Base-by-base conservation (phyloP, 495 filamentous ascomycete genomes). In the Aspergillus nanangensis region DNA sequence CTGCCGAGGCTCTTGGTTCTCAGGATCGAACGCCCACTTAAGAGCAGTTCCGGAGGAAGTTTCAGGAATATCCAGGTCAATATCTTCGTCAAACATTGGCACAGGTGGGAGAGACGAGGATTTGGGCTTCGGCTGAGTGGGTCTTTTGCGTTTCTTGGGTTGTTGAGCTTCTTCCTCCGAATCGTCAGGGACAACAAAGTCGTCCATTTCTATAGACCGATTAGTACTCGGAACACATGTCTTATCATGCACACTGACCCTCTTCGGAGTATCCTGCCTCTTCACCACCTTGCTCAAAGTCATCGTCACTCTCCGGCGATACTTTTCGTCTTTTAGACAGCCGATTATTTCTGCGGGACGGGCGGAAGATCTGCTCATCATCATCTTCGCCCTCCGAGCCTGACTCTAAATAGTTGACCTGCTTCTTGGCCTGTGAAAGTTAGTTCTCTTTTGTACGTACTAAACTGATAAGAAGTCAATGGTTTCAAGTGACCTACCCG, bases 11-110 rank as follows among this genome's bases (percentile, higher is more conserved):
- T 84, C 75, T 7, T 77, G 65, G 45, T 78, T 84, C n/a, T 90
- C 76, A 0, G 90, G 86, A 54, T 96, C 87, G 56, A 86, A 94
- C 17, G 77, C 80, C 92, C 91, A 94, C 52, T 95, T 80, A 50
- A 83, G 72, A 7, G 92, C 85, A 8, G 88, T 92, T 0, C 92
- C 91, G 19, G 77, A 65, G 4, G 81, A 38, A 71, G 81, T 52
- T 77, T 81, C 54, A 14, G 63, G 69, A 17, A 74, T 47, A 8
- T 72, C 69, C 7, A 67, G 8, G 38, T 81, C 76, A 3, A 77
- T 52, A 33, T 83, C 78, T 19, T 76, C 70, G 17, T 74, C 71
- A 1, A 69, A 59, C 10, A 73, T 65, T 4, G 76, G 65, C 13
- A 78, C 63, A 27, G 66, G 66, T 32, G 70, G 62, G n/a, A 68